These are phyloP conservation scores for Globisporangium abappressorium DNA, from an alignment of 352 stramenopile genomes.

Conservation along the genomic window DNA sequence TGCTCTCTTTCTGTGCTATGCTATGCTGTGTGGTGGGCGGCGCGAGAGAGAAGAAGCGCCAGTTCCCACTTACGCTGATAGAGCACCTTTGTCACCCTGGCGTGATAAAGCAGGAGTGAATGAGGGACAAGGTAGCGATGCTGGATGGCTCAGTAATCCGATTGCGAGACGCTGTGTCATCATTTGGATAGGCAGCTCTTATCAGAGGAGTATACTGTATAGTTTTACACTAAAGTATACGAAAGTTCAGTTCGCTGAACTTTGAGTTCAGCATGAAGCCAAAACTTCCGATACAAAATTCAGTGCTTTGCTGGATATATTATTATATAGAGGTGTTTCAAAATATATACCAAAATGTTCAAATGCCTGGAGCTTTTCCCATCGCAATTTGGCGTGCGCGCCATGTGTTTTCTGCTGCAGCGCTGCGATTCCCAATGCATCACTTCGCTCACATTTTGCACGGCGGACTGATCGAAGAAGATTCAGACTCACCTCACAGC, in stretches of 20 bases:
- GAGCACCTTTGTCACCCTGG: neutral
- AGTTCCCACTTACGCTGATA: neutral
- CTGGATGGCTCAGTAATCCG: neutral
- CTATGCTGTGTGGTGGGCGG: neutral
- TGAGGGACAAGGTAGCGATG: neutral
- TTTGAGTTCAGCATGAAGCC: neutral
- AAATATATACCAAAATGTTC: neutral
- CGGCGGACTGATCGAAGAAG: neutral
- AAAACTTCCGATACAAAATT: neutral
- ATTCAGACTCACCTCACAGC: neutral
- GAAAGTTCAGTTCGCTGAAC: neutral
- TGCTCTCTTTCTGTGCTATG: neutral
- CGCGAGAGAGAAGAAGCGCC: slow-evolving; percentile 1
- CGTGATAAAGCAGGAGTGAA: neutral
- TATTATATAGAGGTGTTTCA: neutral
- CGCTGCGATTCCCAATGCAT: neutral
- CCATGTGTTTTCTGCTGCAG: neutral
- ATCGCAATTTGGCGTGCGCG: neutral
- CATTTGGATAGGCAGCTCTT: neutral
- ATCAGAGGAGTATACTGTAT: neutral
- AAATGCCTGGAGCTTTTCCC: neutral
- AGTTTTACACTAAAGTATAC: neutral
- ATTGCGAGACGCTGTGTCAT: neutral
- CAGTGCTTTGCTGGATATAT: neutral
- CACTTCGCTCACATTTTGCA: neutral